Conservation (phyloP, 78 protist genomes). For the Isochrysis galbana region DNA sequence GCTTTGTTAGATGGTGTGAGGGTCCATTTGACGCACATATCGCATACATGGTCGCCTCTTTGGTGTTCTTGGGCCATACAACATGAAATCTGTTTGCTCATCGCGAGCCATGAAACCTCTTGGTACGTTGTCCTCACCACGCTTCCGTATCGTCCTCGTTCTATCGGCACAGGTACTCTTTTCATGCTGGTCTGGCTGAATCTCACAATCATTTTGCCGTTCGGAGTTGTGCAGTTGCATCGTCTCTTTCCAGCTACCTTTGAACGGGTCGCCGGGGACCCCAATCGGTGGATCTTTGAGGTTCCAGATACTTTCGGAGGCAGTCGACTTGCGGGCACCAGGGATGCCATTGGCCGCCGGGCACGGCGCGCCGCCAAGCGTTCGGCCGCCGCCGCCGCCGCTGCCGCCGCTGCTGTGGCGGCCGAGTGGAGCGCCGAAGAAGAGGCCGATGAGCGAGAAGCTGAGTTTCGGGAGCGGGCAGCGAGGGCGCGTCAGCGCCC, state of each 20-base stretch:
- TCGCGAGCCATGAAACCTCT: too few species aligned
- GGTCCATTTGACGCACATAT: too few species aligned
- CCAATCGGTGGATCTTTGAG: not conserved
- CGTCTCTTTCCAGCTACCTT: not conserved
- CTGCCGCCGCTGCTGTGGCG: not conserved
- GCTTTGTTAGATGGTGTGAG: too few species aligned
- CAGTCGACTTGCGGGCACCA: not conserved
- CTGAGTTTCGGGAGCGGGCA: too few species aligned
- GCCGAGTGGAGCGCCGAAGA: not conserved
- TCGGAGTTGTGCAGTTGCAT: not conserved
- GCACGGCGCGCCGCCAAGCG: slow-evolving; percentile 6
- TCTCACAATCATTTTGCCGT: not conserved
- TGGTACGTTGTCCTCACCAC: too few species aligned
- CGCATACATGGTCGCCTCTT: too few species aligned
- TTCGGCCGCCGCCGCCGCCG: not conserved
- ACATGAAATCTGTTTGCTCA: too few species aligned
- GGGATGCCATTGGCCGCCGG: not conserved
- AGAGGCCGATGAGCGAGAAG: not conserved
- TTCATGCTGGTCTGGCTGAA: not conserved
- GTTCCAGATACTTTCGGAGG: not conserved
- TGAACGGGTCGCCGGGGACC: not conserved
- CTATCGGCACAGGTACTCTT: too few species aligned
- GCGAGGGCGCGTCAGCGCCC: too few species aligned
- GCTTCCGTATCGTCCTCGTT: too few species aligned
- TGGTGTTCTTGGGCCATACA: too few species aligned